Conservation (phyloP, 257 asterid genomes). For the Cynanchum wilfordii region DNA sequence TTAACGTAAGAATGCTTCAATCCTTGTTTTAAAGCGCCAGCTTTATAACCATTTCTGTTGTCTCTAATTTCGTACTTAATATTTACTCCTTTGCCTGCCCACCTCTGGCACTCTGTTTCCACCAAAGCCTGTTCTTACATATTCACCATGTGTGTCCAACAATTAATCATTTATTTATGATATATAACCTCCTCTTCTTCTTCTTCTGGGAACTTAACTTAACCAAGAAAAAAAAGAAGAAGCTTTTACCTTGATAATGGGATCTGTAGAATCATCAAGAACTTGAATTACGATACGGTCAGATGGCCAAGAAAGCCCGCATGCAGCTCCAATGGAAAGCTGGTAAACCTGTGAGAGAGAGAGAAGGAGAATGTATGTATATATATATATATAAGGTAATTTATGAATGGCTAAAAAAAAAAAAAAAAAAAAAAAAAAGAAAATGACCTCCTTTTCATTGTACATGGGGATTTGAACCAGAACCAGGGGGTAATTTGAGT, state of each 20-base stretch:
- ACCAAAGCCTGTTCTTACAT: constrained; percentile 52
- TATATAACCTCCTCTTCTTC: too few species aligned
- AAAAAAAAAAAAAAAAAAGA: neutral
- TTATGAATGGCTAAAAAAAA: too few species aligned
- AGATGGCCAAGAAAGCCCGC: constrained; percentile 74
- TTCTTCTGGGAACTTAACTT: too few species aligned
- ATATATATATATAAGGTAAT: too few species aligned
- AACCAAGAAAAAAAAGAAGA: too few species aligned
- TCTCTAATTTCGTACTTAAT: constrained; percentile 85
- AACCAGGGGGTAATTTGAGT: constrained; percentile 67
- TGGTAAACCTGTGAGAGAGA: constrained; percentile 52
- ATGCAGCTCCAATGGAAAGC: constrained; percentile 77
- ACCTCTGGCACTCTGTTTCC: constrained; percentile 80
- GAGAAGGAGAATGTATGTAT: too few species aligned
- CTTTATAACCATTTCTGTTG: constrained; percentile 90
- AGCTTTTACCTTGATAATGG: constrained; percentile 41
- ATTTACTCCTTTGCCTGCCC: constrained; percentile 91
- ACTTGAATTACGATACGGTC: constrained; percentile 67
- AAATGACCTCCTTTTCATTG: constrained; percentile 81
- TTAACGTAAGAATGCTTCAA: constrained; percentile 64
- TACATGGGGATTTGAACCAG: constrained; percentile 97
- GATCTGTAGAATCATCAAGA: constrained; percentile 78
- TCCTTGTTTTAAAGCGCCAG: constrained; percentile 88
- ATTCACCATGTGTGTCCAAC: constrained; percentile 14
- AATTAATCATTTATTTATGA: neutral